Percentiles rank a stretch among this genome's conserved stretches.
These are phyloP conservation scores for Penicillium sp. DNA, from an alignment of 2,329 filamentous ascomycete species.

Conservation along the genomic window DNA sequence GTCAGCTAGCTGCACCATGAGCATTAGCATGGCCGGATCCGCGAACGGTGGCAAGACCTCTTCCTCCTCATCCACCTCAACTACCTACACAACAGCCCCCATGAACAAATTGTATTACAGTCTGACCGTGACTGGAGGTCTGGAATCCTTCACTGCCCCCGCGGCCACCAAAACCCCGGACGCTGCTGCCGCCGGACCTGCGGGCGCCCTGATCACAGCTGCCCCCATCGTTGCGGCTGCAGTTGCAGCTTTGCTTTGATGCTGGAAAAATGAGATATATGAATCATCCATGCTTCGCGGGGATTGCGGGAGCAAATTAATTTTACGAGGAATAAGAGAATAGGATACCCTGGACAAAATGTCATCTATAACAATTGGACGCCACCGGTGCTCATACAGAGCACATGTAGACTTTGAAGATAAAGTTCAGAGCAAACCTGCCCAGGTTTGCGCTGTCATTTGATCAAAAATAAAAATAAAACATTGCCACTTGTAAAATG, in stretches of 20 bases:
- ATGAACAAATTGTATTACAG: conserved; percentile 5
- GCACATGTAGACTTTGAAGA: no score
- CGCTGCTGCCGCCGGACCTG: conserved; percentile 16
- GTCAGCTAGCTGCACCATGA: conserved; percentile 24
- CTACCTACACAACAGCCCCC: conserved; percentile 4
- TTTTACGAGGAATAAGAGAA: no score
- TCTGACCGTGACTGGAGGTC: conserved; percentile 24
- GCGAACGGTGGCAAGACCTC: not conserved
- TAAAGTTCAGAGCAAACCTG: no score
- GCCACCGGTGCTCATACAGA: no score
- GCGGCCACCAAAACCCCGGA: conserved; percentile 21
- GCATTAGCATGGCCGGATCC: conserved; percentile 11
- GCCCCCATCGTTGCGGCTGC: conserved; percentile 28
- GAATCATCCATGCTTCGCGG: not conserved
- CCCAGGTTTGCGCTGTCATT: no score
- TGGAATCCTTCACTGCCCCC: conserved; percentile 19
- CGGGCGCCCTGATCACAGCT: conserved; percentile 23
- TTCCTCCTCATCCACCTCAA: conserved; percentile 5
- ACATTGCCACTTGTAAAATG: no score
- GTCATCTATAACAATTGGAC: no score
- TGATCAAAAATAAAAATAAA: no score
- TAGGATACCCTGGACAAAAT: no score
- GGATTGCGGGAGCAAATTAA: no score
- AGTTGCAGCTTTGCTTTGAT: conserved; percentile 19
- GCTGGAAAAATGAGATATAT: not conserved